A percentile compares a stretch with the other conserved stretches of the same genome.
phyloP scores from a whole-genome alignment of 2,329 filamentous ascomycete genomes.

The Beauveria medogensis region DNA sequence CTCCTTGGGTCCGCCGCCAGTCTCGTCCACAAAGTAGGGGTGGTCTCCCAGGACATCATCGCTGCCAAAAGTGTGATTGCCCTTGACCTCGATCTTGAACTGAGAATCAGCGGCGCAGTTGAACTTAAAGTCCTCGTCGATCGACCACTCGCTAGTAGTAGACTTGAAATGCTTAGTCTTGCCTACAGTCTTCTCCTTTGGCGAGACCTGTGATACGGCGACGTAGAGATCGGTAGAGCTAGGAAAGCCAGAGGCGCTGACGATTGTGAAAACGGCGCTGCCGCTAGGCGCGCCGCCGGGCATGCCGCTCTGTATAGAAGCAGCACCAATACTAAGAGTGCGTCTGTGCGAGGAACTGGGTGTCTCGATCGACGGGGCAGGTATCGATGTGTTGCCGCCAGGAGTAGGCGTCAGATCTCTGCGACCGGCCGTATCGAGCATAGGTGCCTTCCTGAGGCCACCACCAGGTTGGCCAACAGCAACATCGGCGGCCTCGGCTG shows the following conservation, averaged over 20 bases:
- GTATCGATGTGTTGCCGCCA: slow-evolving; percentile 2
- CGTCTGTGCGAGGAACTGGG: slow-evolving; percentile 34
- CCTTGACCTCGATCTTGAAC: slow-evolving; percentile 80
- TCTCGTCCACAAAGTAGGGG: slow-evolving; percentile 87
- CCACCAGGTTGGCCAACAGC: slow-evolving; percentile 22
- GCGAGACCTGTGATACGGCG: slow-evolving; percentile 55
- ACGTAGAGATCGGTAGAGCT: slow-evolving; percentile 72
- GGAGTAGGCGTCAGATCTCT: slow-evolving; percentile 16
- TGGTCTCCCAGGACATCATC: slow-evolving; percentile 80
- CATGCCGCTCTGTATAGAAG: slow-evolving; percentile 58
- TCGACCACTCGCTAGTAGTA: slow-evolving; percentile 55
- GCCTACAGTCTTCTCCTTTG: slow-evolving; percentile 71
- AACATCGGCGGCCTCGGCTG: slow-evolving; percentile 11
- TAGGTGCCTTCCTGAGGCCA: slow-evolving; percentile 35
- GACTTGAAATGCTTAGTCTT: slow-evolving; percentile 90
- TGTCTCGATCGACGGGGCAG: slow-evolving; percentile 9
- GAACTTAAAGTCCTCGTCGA: slow-evolving; percentile 72
- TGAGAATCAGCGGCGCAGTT: slow-evolving; percentile 72
- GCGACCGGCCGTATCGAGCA: slow-evolving; percentile 27
- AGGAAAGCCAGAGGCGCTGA: slow-evolving; percentile 73
- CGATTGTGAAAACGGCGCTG: slow-evolving; percentile 69
- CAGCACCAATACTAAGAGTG: slow-evolving; percentile 52
- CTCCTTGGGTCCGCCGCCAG: slow-evolving; percentile 60
- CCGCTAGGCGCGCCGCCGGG: slow-evolving; percentile 57
- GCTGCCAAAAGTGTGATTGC: slow-evolving; percentile 75